Base-by-base conservation (phyloP, 2,329 filamentous ascomycete genomes). In the Fusarium tuaranense region DNA sequence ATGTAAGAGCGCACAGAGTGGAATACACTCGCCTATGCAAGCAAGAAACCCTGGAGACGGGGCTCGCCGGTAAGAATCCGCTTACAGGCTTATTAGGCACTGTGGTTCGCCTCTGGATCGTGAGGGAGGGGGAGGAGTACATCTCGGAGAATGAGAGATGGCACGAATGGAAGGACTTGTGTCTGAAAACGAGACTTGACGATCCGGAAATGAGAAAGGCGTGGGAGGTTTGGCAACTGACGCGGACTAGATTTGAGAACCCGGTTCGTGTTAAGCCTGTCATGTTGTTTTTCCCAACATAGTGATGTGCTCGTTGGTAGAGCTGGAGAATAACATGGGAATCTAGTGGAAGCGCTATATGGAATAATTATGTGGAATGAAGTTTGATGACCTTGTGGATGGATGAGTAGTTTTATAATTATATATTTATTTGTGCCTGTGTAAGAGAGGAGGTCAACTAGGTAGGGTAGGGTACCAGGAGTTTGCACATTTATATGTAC, bases 91-190 rank as follows among this genome's bases (percentile, higher is more conserved):
- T 73, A 20, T 51, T 66, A 7, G 62, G 62, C 10, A 38, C 62
- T 7, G 41, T 70, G 10, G 32, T 61, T 9, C 72, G 67, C 7
- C 14, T 78, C 1, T 78, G 68, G 65, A 69, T 78, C 22, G 38
- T 70, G n/a, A 62, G 67, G n/a, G 41, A 46, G 6, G 63, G 39
- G 0, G 48, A 70, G 10, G 25, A 63, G 9, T 44, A 6, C 8
- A n/a, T 36, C 4, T 30, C 44, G 2, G 22, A 32, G 18, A 46
- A 30, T 18, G 53, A 65, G 48, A 59, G 48, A 7, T 64, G 67
- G 12, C 64, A 75, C 62, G 16, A 18, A 9, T 78, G 75, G 75
- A 51, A 30, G 14, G n/a, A 60, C 7, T 30, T 77, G 6, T 12
- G 18, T 32, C 22, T 58, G 16, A 14, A 16, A 22, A 22, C 41